phyloP scores from a whole-genome alignment of 1,284 basidiomycete genomes.

The Omphalotus olearius region DNA sequence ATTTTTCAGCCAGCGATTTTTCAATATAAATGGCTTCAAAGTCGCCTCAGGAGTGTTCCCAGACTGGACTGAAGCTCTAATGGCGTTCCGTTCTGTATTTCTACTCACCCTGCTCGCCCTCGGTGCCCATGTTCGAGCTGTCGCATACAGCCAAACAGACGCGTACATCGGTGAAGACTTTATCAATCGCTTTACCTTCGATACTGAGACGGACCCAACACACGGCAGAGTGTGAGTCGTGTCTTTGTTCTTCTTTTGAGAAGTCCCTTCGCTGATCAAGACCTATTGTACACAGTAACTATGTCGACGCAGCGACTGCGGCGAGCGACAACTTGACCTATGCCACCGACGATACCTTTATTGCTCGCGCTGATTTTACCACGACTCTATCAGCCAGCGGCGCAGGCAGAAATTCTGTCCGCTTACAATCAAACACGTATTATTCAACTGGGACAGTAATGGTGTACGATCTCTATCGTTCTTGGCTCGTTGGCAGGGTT shows the following conservation, averaged over 20 bases:
- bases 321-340: slow-evolving; percentile 31
- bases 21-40: no score
- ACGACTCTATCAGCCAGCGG: slow-evolving; percentile 39
- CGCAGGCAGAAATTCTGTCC: slow-evolving; percentile 43
- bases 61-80: neutral
- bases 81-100: neutral
- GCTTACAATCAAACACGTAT: slow-evolving; percentile 39
- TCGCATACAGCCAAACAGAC: slow-evolving; percentile 27
- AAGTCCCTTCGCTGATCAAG: no score
- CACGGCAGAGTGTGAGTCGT: slow-evolving; percentile 49
- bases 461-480: slow-evolving; percentile 32
- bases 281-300: slow-evolving; percentile 19
- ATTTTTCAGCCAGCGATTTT: no score
- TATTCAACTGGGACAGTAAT: slow-evolving; percentile 39
- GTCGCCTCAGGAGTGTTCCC: no score
- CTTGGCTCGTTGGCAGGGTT: neutral
- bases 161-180: slow-evolving; percentile 41
- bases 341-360: slow-evolving; percentile 28
- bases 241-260: no score
- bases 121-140: slow-evolving; percentile 5
- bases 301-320: slow-evolving; percentile 34
- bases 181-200: slow-evolving; percentile 38
- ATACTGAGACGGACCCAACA: slow-evolving; percentile 48
- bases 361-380: slow-evolving; percentile 39
- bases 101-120: neutral